Conservation (phyloP, 2,329 filamentous ascomycete species). For the Endothia cerciana region DNA sequence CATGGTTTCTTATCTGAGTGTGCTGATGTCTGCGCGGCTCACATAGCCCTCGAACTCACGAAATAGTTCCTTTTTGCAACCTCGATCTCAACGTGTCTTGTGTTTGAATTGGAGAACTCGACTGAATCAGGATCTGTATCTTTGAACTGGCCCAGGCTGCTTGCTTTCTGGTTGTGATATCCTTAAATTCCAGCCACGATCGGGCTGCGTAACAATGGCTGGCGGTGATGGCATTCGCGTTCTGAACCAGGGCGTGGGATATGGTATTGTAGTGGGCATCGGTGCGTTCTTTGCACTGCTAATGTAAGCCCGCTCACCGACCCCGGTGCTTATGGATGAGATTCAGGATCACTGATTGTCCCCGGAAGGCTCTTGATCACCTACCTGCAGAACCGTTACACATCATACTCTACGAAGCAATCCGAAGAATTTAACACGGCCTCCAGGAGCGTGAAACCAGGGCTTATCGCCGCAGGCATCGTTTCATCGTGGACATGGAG, state of each 20-base stretch:
- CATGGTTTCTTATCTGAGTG: background rate
- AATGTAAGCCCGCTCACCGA: conserved; percentile 37
- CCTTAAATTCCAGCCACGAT: background rate
- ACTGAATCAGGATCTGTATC: background rate
- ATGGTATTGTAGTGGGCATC: conserved; percentile 55
- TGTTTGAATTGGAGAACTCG: background rate
- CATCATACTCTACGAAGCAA: conserved; percentile 44
- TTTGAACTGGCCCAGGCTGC: background rate
- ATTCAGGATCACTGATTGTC: background rate
- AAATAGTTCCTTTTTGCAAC: background rate
- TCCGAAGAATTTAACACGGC: conserved; percentile 54
- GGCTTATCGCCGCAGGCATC: conserved; percentile 50
- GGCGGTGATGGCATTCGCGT: conserved; percentile 20
- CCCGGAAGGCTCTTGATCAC: conserved; percentile 38
- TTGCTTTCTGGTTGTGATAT: background rate
- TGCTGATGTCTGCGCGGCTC: background rate
- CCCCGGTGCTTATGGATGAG: background rate
- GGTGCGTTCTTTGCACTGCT: conserved; percentile 48
- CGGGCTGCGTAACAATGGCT: conserved; percentile 10
- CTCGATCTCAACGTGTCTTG: background rate
- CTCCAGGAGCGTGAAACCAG: conserved; percentile 47
- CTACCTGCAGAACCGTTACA: conserved; percentile 46
- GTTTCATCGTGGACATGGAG: conserved; percentile 55
- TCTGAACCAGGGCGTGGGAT: conserved; percentile 41
- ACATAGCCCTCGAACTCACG: background rate